These are phyloP conservation scores for Neofusicoccum laricinum DNA, from an alignment of 2,329 filamentous ascomycete genomes.

Conservation along the genomic window DNA sequence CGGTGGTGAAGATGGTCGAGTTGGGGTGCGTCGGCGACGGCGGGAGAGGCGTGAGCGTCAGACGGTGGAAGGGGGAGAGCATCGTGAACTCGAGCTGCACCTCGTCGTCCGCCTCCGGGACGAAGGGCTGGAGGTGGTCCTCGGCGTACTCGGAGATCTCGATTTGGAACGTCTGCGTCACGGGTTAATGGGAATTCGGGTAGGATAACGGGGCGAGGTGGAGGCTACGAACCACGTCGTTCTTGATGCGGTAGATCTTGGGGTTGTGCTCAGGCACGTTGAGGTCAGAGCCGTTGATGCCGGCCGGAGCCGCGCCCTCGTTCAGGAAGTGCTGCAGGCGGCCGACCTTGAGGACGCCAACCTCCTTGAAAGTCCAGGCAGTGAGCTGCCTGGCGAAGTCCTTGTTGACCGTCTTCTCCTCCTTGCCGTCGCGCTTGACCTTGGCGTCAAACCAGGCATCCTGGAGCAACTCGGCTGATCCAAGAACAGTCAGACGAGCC, in stretches of 20 bases:
- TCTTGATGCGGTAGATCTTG: slow-evolving; percentile 91
- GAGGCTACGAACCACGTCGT: slow-evolving; percentile 78
- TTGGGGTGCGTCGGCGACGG: slow-evolving; percentile 55
- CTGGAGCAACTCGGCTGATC: slow-evolving; percentile 81
- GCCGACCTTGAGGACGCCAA: slow-evolving; percentile 82
- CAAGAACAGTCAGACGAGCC: slow-evolving; percentile 81
- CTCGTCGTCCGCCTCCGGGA: slow-evolving; percentile 64
- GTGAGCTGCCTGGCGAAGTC: slow-evolving; percentile 81
- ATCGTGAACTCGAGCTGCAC: slow-evolving; percentile 97
- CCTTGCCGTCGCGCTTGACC: slow-evolving; percentile 61
- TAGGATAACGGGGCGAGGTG: neutral
- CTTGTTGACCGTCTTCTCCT: slow-evolving; percentile 69
- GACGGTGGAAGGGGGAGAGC: slow-evolving; percentile 94
- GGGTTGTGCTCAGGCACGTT: slow-evolving; percentile 63
- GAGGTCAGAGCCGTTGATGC: slow-evolving; percentile 29
- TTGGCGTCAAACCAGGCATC: slow-evolving; percentile 84
- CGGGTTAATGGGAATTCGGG: slow-evolving; percentile 25
- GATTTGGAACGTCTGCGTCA: slow-evolving; percentile 71
- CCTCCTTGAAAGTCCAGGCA: slow-evolving; percentile 97
- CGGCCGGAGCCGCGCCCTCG: slow-evolving; percentile 44
- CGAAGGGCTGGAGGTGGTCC: slow-evolving; percentile 73
- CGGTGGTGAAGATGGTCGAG: slow-evolving; percentile 68
- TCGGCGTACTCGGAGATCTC: slow-evolving; percentile 81
- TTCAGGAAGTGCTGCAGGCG: slow-evolving; percentile 72
- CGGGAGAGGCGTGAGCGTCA: slow-evolving; percentile 60